Conservation (phyloP, 192 early-diverging fungal genomes). For the Dissophora globulifera region DNA sequence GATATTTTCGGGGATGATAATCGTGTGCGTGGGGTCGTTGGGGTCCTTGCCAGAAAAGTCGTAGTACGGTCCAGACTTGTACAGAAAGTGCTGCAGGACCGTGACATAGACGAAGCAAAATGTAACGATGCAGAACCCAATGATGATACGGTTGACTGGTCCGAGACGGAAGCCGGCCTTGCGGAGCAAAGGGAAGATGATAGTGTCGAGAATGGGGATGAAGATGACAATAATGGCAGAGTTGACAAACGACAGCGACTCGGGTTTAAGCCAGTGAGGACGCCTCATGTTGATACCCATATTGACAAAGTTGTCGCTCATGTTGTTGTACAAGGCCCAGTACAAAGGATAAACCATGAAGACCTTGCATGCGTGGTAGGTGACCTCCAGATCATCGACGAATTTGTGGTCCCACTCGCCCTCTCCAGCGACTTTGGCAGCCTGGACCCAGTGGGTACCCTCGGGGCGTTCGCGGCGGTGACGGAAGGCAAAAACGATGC, state of each 20-base stretch:
- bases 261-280: conserved; percentile 41
- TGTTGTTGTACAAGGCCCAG: conserved; percentile 73
- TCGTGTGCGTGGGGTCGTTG: conserved; percentile 24
- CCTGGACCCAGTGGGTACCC: conserved; percentile 57
- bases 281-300: conserved; percentile 69
- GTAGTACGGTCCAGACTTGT: conserved; percentile 64
- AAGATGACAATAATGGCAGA: conserved; percentile 66
- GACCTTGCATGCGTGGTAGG: conserved; percentile 71
- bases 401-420: conserved; percentile 66
- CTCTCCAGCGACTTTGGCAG: conserved; percentile 44
- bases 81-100: conserved; percentile 69
- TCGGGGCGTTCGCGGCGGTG: conserved; percentile 25
- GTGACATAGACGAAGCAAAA: conserved; percentile 69
- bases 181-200: conserved; percentile 69
- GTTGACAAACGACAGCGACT: conserved; percentile 54
- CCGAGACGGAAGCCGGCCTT: conserved; percentile 65
- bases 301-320: conserved; percentile 72
- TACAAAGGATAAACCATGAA: conserved; percentile 70
- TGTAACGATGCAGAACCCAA: conserved; percentile 66
- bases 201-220: conserved; percentile 66
- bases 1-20: conserved; percentile 11
- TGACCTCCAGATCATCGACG: conserved; percentile 63
- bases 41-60: conserved; percentile 53
- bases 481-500: conserved; percentile 43
- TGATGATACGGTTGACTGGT: conserved; percentile 68